These are phyloP conservation scores for Russula vinacea DNA, from an alignment of 768 basidiomycete species.

Conservation along the genomic window DNA sequence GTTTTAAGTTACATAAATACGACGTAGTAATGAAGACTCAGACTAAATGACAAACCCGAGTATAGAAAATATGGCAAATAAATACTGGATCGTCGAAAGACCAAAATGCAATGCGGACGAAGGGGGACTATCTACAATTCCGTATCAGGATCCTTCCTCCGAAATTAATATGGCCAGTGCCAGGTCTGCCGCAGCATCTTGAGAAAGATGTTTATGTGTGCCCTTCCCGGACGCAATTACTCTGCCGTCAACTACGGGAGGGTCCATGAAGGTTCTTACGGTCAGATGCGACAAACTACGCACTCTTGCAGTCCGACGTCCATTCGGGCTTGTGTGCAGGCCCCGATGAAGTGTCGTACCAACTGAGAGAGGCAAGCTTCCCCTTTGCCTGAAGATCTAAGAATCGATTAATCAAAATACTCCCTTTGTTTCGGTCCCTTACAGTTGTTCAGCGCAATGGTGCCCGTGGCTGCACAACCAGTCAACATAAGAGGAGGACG, in stretches of 20 bases:
- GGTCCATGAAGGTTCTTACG: not conserved
- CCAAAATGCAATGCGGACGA: not conserved
- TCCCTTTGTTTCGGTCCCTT: not conserved
- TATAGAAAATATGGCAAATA: slow-evolving; percentile 1
- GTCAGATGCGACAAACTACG: slow-evolving; percentile 9
- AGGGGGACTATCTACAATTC: not conserved
- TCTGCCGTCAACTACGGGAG: slow-evolving; percentile 25
- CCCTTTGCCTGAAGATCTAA: slow-evolving; percentile 41
- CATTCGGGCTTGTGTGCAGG: slow-evolving; percentile 45
- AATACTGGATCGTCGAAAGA: slow-evolving; percentile 1
- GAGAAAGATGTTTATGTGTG: slow-evolving; percentile 26
- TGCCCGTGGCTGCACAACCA: slow-evolving; percentile 19
- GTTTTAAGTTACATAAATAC: slow-evolving; percentile 17
- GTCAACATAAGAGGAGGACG: slow-evolving; percentile 10
- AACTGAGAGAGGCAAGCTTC: slow-evolving; percentile 40
- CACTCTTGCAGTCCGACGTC: slow-evolving; percentile 59
- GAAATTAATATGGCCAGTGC: slow-evolving; percentile 20
- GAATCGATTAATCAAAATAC: slow-evolving; percentile 6
- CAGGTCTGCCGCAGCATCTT: slow-evolving; percentile 19
- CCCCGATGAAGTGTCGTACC: slow-evolving; percentile 42
- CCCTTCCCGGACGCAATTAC: slow-evolving; percentile 23
- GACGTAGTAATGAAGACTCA: slow-evolving; percentile 16
- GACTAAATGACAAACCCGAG: not conserved
- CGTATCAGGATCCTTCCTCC: slow-evolving; percentile 12
- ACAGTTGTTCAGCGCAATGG: slow-evolving; percentile 31